Conservation (phyloP, 495 filamentous ascomycete species). For the Beverwykella pulmonaria region DNA sequence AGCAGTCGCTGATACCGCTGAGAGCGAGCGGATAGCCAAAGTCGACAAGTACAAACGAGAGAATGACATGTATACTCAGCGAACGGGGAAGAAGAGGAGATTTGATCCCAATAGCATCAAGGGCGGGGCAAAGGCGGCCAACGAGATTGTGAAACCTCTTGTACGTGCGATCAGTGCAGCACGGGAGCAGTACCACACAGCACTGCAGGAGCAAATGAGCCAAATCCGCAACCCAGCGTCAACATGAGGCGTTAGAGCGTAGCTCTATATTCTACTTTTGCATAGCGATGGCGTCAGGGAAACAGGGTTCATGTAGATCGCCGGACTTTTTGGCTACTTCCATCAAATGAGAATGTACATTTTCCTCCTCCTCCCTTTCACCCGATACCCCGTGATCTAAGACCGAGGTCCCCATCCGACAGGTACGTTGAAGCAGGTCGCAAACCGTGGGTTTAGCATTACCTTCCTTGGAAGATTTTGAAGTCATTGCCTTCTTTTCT, state of each 20-base stretch:
- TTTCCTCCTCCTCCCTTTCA: not conserved
- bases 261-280: slow-evolving; percentile 3
- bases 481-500: too few relatives aligned
- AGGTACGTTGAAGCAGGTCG: not conserved
- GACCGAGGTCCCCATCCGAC: not conserved
- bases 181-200: slow-evolving; percentile 62
- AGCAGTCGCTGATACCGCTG: slow-evolving; percentile 77
- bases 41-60: slow-evolving; percentile 65
- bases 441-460: too few relatives aligned
- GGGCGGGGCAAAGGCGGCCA: slow-evolving; percentile 76
- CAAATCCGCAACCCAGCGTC: slow-evolving; percentile 7
- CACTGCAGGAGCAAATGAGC: slow-evolving; percentile 58
- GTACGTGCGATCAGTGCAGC: slow-evolving; percentile 68
- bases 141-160: slow-evolving; percentile 72
- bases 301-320: slow-evolving; percentile 12
- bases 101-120: slow-evolving; percentile 65
- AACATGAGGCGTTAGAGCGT: not conserved
- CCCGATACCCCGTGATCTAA: not conserved
- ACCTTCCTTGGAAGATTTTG: too few relatives aligned
- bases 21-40: slow-evolving; percentile 65
- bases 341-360: not conserved
- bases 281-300: slow-evolving; percentile 28
- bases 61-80: slow-evolving; percentile 65
- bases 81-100: slow-evolving; percentile 69
- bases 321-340: not conserved